Percentiles rank a stretch among this genome's conserved stretches.
Conservation (phyloP, 176 grass and related monocot genomes). For the Aegilops sharonensis region DNA sequence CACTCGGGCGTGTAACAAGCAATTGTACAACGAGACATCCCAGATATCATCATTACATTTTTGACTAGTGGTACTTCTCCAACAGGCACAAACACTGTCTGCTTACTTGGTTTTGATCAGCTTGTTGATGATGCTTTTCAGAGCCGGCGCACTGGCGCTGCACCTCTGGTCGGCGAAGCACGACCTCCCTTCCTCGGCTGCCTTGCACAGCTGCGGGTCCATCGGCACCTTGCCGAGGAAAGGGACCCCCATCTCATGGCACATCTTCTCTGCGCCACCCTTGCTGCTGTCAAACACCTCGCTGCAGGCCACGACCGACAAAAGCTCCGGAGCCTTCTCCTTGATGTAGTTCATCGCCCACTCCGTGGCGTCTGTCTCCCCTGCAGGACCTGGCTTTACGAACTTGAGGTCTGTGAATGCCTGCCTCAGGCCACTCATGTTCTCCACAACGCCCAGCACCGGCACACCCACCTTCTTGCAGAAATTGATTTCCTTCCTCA, state of each 20-base stretch:
- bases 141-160: constrained; percentile 61
- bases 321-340: constrained; percentile 78
- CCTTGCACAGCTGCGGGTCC: constrained; percentile 85
- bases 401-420: constrained; percentile 57
- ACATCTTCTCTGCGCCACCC: constrained; percentile 84
- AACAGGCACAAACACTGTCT: neutral
- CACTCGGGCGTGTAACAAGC: neutral
- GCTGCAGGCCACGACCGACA: constrained; percentile 47
- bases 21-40: neutral
- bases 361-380: constrained; percentile 58
- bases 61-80: neutral
- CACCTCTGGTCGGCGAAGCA: constrained; percentile 87
- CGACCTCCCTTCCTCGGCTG: constrained; percentile 92
- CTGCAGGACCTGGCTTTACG: constrained; percentile 37
- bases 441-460: constrained; percentile 67
- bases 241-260: constrained; percentile 70
- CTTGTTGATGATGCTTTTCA: constrained; percentile 76
- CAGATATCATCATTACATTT: neutral
- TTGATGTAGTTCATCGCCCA: constrained; percentile 61
- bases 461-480: constrained; percentile 76
- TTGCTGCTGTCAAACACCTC: constrained; percentile 87
- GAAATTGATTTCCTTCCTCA: constrained; percentile 77
- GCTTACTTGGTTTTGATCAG: constrained; percentile 39
- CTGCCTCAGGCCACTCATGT: constrained; percentile 80
- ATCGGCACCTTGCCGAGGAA: constrained; percentile 93